Conservation (phyloP, 805 yeast genomes). For the Lachancea fermentati region DNA sequence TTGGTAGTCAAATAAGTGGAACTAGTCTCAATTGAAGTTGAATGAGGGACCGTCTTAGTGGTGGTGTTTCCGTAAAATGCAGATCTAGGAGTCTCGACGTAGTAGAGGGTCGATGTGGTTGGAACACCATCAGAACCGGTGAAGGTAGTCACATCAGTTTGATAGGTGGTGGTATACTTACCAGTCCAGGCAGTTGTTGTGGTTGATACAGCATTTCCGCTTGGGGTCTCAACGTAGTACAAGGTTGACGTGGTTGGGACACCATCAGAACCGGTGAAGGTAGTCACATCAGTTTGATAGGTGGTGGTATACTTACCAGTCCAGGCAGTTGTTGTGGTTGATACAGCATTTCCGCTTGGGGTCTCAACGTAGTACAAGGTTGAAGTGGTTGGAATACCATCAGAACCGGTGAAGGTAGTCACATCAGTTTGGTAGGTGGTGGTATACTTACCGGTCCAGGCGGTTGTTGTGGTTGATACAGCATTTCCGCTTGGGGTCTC, state of each 20-base stretch:
- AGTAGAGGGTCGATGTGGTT: conserved; percentile 10
- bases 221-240: conserved; percentile 13
- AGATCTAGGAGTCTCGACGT: conserved; percentile 15
- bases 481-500: conserved; percentile 7
- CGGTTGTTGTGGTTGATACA: background rate
- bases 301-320: conserved; percentile 7
- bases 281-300: conserved; percentile 7
- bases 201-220: conserved; percentile 3
- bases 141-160: conserved; percentile 8
- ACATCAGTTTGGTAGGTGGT: conserved; percentile 10
- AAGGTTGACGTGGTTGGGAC: conserved; percentile 11
- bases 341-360: conserved; percentile 7
- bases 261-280: conserved; percentile 12
- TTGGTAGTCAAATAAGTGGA: too few relatives aligned
- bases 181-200: conserved; percentile 16
- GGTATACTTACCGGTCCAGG: conserved; percentile 11
- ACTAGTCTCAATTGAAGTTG: too few relatives aligned
- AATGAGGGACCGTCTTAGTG: too few relatives aligned
- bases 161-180: conserved; percentile 9
- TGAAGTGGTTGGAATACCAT: conserved; percentile 10
- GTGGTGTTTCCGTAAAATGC: too few relatives aligned
- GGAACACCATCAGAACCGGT: conserved; percentile 10
- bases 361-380: conserved; percentile 14
- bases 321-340: conserved; percentile 5
- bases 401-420: conserved; percentile 11